These are phyloP conservation scores for Aureobasidium vineae DNA, from an alignment of 2,329 filamentous ascomycete species.

Conservation along the genomic window DNA sequence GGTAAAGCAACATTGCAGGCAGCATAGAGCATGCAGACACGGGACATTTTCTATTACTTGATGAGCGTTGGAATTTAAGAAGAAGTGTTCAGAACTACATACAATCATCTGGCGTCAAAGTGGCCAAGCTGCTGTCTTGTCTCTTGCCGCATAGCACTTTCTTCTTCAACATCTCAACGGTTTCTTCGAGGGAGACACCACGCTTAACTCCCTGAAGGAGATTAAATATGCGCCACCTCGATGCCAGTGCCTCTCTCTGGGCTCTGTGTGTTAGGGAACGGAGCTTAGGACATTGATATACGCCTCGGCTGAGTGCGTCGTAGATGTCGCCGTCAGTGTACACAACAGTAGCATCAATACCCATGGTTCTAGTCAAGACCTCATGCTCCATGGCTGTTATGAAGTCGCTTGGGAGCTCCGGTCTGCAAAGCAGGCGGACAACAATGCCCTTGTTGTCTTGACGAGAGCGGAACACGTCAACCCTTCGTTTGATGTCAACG, in stretches of 20 bases:
- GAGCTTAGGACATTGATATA: no score
- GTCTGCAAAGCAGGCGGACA: not conserved
- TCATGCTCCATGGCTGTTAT: not conserved
- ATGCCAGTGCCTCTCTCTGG: not conserved
- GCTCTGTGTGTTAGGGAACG: no score
- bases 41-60: not conserved
- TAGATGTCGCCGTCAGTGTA: not conserved
- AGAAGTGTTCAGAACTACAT: not conserved
- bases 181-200: no score
- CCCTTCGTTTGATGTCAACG: not conserved
- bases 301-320: not conserved
- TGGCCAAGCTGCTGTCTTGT: not conserved
- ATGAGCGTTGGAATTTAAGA: not conserved
- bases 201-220: no score
- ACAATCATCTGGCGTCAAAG: not conserved
- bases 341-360: not conserved
- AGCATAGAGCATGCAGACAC: not conserved
- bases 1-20: not conserved
- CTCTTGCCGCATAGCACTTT: no score
- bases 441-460: not conserved
- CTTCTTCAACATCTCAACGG: no score
- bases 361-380: not conserved
- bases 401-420: not conserved
- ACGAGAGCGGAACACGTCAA: not conserved
- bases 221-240: no score